Base-by-base conservation (phyloP, 139 green algal genomes). In the Chlamydomonas applanata region DNA sequence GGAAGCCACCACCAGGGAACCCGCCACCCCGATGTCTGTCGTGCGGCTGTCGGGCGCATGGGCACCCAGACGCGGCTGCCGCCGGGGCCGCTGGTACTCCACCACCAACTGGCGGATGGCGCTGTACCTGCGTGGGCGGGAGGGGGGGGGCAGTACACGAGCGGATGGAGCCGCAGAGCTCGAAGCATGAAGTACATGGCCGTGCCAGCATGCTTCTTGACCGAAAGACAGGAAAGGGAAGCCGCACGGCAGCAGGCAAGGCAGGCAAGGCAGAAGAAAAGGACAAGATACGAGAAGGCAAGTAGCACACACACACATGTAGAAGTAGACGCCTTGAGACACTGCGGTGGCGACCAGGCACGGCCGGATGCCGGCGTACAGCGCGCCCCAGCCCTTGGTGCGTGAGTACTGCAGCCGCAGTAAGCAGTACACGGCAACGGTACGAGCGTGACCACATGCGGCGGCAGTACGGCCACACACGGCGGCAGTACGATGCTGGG, bases 321-420 rank as follows among this genome's bases (percentile, higher is more conserved):
- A 96, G 74, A 95, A 96, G 81, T 97, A 97, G 11, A 97, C 72
- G 25, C 88, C 89, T 60, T 97, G 90, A 9, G 80, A 91, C 5
- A 89, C 71, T 3, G 86, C 89, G n/a, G 92, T 96, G 32, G 91
- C 92, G 3, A 91, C 72, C 44, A 97, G 69, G 1, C 85, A 79
- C 13, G 92, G 85, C 59, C 84, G 45, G 34, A 97, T 35, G 7
- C 92, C 91, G 3, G 72, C 53, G 67, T 90, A 97, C 33, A 97
- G 76, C 0, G 75, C 66, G 14, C 52, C 49, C 82, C 72, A 91
- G 40, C 83, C 85, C 20, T 79, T 71, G 27, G 72, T 67, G 14
- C 75, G 69, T 13, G 82, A 59, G 35, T 89, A 66, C 83, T 91
- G 80, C 62, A 72, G 22, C 2, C 65, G 62, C 0, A 69, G 69